phyloP scores from a whole-genome alignment of 2,329 filamentous ascomycete species.

The Aurifilum marmelostoma region DNA sequence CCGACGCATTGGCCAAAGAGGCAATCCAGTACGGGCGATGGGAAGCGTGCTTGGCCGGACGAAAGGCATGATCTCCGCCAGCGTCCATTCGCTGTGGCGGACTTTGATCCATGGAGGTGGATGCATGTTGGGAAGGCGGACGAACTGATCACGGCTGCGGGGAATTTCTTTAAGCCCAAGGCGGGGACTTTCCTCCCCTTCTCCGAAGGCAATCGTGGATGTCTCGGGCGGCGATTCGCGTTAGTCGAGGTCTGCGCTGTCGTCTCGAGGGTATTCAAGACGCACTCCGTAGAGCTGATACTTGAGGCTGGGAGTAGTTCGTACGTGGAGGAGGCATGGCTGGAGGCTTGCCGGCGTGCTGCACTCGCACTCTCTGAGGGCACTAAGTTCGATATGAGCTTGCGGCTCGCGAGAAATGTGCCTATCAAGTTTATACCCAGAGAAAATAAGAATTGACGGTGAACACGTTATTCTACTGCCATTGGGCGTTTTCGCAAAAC shows the following conservation, averaged over 20 bases:
- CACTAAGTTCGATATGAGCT: slow-evolving; percentile 9
- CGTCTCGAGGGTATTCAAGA: slow-evolving; percentile 5
- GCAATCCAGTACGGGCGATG: not conserved
- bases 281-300: slow-evolving; percentile 10
- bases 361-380: slow-evolving; percentile 7
- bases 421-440: slow-evolving; percentile 10
- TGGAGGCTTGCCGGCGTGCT: slow-evolving; percentile 5
- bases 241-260: slow-evolving; percentile 8
- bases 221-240: slow-evolving; percentile 10
- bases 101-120: slow-evolving; percentile 11
- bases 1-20: slow-evolving; percentile 11
- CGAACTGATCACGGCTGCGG: not conserved
- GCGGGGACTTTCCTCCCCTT: slow-evolving; percentile 4
- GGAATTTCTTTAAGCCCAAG: slow-evolving; percentile 3
- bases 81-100: slow-evolving; percentile 6
- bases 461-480: too few species aligned
- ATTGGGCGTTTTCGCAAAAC: too few species aligned
- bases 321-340: not conserved
- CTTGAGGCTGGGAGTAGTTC: not conserved
- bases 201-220: slow-evolving; percentile 11
- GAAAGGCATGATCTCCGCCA: slow-evolving; percentile 4
- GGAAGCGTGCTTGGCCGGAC: not conserved
- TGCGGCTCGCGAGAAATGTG: slow-evolving; percentile 4
- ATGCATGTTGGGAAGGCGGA: not conserved
- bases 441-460: slow-evolving; percentile 1